A percentile compares a stretch with the other conserved stretches of the same genome.
phyloP scores from a whole-genome alignment of 768 basidiomycete species.

The Lepiota venenata region DNA sequence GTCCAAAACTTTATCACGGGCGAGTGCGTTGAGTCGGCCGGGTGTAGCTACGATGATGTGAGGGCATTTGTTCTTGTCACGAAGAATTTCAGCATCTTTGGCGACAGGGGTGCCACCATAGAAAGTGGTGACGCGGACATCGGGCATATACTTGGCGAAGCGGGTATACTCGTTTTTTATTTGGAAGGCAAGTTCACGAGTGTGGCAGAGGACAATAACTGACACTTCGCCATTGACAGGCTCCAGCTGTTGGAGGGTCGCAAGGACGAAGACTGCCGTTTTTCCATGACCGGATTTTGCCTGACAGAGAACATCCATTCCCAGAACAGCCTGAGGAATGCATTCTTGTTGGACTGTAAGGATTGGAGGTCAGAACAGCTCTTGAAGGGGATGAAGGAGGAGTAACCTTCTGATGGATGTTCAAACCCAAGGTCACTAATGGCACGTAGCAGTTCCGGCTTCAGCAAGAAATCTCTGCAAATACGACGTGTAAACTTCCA shows the following conservation, averaged over 20 bases:
- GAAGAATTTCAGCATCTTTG: constrained; percentile 91
- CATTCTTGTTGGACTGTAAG: constrained; percentile 96
- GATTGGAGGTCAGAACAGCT: constrained; percentile 1
- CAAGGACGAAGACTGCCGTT: constrained; percentile 98
- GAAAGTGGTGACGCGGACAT: constrained; percentile 95
- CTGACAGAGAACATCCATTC: constrained; percentile 99
- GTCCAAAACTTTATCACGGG: constrained; percentile 92
- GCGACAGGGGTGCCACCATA: constrained; percentile 95
- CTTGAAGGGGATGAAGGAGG: background rate
- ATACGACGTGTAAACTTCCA: constrained; percentile 14
- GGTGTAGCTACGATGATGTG: constrained; percentile 99
- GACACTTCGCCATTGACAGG: constrained; percentile 98
- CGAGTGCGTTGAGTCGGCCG: constrained; percentile 93
- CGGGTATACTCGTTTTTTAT: constrained; percentile 99
- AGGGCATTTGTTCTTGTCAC: constrained; percentile 96
- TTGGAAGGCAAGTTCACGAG: constrained; percentile 98
- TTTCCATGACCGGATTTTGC: constrained; percentile 99
- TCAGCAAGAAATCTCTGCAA: constrained; percentile 91
- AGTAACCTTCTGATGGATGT: constrained; percentile 94
- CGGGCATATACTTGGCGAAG: constrained; percentile 99
- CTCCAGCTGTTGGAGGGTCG: constrained; percentile 96
- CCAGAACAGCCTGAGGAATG: constrained; percentile 98
- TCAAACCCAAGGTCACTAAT: constrained; percentile 99
- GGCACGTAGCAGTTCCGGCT: constrained; percentile 94
- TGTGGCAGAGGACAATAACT: constrained; percentile 97